These are phyloP conservation scores for Cladophialophora carrionii DNA, from an alignment of 2,329 filamentous ascomycete genomes.

Conservation along the genomic window DNA sequence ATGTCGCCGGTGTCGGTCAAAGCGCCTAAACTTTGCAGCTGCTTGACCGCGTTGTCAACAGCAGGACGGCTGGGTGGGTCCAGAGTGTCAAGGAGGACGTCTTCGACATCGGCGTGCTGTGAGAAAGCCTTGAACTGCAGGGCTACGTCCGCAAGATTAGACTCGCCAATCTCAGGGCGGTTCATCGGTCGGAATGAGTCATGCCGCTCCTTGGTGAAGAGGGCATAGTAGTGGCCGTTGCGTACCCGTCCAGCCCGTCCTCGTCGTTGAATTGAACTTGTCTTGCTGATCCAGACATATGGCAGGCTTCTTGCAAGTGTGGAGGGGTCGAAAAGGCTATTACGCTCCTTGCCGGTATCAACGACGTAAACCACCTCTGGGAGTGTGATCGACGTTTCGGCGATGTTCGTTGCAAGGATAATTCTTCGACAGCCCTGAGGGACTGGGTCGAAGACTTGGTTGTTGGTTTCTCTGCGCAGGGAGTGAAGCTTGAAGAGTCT, in stretches of 20 bases:
- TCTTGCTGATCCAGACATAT: slow-evolving; percentile 53
- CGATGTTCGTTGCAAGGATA: slow-evolving; percentile 94
- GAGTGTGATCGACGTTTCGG: slow-evolving; percentile 97
- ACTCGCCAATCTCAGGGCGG: slow-evolving; percentile 89
- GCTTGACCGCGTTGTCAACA: slow-evolving; percentile 87
- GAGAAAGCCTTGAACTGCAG: slow-evolving; percentile 89
- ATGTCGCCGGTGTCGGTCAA: slow-evolving; percentile 79
- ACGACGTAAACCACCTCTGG: slow-evolving; percentile 96
- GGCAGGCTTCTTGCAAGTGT: slow-evolving; percentile 20
- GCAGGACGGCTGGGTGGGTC: slow-evolving; percentile 90
- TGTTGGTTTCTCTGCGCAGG: slow-evolving; percentile 49
- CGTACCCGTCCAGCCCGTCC: slow-evolving; percentile 94
- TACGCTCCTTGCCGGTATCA: slow-evolving; percentile 77
- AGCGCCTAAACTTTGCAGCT: slow-evolving; percentile 87
- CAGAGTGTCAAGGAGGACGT: slow-evolving; percentile 81
- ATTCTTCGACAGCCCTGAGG: slow-evolving; percentile 77
- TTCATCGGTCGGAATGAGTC: slow-evolving; percentile 78
- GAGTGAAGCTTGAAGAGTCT: slow-evolving; percentile 55
- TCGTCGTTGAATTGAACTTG: slow-evolving; percentile 93
- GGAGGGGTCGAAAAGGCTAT: slow-evolving; percentile 25
- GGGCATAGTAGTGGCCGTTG: slow-evolving; percentile 89
- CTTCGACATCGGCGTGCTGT: slow-evolving; percentile 39
- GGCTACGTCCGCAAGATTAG: slow-evolving; percentile 89
- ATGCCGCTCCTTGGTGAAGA: slow-evolving; percentile 88
- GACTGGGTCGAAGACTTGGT: slow-evolving; percentile 48